Base-by-base conservation (phyloP, 2,329 filamentous ascomycete species). In the Fusarium miscanthi region DNA sequence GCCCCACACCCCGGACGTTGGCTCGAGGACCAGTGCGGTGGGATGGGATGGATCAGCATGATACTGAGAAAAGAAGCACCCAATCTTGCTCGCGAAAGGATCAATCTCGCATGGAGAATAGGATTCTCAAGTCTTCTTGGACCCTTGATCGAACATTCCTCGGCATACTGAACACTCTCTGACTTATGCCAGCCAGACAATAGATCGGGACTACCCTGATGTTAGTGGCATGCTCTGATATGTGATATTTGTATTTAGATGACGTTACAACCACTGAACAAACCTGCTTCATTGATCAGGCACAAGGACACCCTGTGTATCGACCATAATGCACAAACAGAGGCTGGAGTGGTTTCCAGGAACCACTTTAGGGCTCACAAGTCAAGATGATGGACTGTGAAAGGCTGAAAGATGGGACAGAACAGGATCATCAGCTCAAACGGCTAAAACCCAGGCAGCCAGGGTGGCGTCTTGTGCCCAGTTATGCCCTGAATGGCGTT, bases 1-100 rank as follows among this genome's bases (percentile, higher is more conserved):
- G 76, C 76, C 76, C 76, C 74, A 77, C 74, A 66, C 73, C 64
- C 76, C 76, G 76, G 69, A 66, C 65, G 70, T 68, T 77, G 69
- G 74, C 63, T 73, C 65, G 40, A 74, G 68, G 64, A 56, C 63
- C 56, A n/a, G n/a, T n/a, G n/a, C n/a, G 43, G 64, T 74, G 59
- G 59, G 41, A 38, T 48, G 45, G 54, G 33, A 23, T 42, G 38
- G 38, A 35, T 62, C 33, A 38, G 48, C 25, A n/a, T 33, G 40
- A 38, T 17, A 61, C 57, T 75, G 48, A 40, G 69, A 72, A 70
- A 54, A 42, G 63, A 31, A 66, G 57, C 57, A 62, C 40, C 69
- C 42, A 64, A 54, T 68, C 61, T 68, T 57, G 51, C 43, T 66
- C 49, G 52, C 35, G 31, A 60, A 52, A 43, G 45, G 27, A 70